These are phyloP conservation scores for Exobasidium cylindrosporum DNA, from an alignment of 1,284 basidiomycete species.

Conservation along the genomic window DNA sequence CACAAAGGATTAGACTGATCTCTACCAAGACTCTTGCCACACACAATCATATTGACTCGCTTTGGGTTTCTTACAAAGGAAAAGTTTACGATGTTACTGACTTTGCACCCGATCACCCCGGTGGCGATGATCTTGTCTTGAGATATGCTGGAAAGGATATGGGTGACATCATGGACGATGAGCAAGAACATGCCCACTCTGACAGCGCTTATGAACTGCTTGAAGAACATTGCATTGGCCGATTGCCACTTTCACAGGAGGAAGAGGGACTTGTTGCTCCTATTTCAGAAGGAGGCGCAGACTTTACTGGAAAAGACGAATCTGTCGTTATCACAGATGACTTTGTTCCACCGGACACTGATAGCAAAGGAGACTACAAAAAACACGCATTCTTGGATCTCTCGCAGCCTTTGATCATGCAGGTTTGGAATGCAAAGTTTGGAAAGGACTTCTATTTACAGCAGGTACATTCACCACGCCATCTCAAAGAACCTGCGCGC, in stretches of 20 bases:
- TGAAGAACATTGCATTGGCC: constrained; percentile 64
- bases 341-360: constrained; percentile 49
- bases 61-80: constrained; percentile 60
- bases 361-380: constrained; percentile 59
- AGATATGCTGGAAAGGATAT: constrained; percentile 81
- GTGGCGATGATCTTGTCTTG: constrained; percentile 60
- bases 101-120: constrained; percentile 59
- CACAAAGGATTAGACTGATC: constrained; percentile 29
- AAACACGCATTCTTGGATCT: constrained; percentile 92
- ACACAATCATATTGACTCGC: constrained; percentile 64
- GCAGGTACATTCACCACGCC: constrained; percentile 91
- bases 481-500: constrained; percentile 78
- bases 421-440: constrained; percentile 80
- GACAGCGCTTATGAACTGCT: constrained; percentile 88
- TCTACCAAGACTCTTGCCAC: constrained; percentile 31
- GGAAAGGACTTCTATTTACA: constrained; percentile 92
- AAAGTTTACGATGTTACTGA: constrained; percentile 60
- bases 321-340: constrained; percentile 65
- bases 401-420: constrained; percentile 75
- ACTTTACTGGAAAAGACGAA: constrained; percentile 42
- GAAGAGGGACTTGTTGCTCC: constrained; percentile 24
- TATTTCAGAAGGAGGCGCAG: constrained; percentile 29
- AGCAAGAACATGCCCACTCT: constrained; percentile 85
- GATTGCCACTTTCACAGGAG: constrained; percentile 29
- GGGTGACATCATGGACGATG: constrained; percentile 75